A percentile compares a stretch with the other conserved stretches of the same genome.
phyloP scores from a whole-genome alignment of 805 yeast genomes.

The Myxozyma lipomycoides region DNA sequence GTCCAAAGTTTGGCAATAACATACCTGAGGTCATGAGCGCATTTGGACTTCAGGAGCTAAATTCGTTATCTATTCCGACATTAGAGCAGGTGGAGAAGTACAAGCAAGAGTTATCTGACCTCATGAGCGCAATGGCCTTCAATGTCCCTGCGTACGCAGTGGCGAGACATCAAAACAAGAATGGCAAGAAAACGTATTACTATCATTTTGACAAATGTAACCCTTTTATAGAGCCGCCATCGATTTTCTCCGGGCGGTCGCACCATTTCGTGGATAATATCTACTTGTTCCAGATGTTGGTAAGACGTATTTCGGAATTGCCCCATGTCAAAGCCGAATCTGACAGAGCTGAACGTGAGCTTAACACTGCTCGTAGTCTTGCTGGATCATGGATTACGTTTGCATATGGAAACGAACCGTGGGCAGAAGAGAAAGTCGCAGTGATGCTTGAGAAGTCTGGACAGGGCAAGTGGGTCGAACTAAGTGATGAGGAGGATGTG shows the following conservation, averaged over 20 bases:
- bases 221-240: conserved; percentile 7
- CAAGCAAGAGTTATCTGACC: background rate
- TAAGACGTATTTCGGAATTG: background rate
- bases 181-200: conserved; percentile 6
- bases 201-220: conserved; percentile 21
- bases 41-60: background rate
- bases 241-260: conserved; percentile 5
- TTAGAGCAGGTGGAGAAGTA: background rate
- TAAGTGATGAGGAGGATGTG: conserved; percentile 11
- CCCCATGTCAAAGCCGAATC: conserved; percentile 1
- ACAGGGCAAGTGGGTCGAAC: conserved; percentile 9
- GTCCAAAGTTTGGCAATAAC: background rate
- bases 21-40: background rate
- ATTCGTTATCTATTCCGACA: background rate
- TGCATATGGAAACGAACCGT: conserved; percentile 11
- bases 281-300: conserved; percentile 9
- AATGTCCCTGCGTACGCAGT: conserved; percentile 11
- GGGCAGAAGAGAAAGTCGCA: conserved; percentile 10
- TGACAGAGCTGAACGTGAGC: conserved; percentile 2
- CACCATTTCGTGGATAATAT: conserved; percentile 16
- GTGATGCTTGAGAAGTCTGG: conserved; percentile 3
- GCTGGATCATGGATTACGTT: conserved; percentile 16
- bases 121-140: conserved; percentile 1
- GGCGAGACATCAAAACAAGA: conserved; percentile 11
- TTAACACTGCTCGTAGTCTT: conserved; percentile 1